Base-by-base conservation (phyloP, 73 alveolate species). In the Tetrahymena thermophila region DNA sequence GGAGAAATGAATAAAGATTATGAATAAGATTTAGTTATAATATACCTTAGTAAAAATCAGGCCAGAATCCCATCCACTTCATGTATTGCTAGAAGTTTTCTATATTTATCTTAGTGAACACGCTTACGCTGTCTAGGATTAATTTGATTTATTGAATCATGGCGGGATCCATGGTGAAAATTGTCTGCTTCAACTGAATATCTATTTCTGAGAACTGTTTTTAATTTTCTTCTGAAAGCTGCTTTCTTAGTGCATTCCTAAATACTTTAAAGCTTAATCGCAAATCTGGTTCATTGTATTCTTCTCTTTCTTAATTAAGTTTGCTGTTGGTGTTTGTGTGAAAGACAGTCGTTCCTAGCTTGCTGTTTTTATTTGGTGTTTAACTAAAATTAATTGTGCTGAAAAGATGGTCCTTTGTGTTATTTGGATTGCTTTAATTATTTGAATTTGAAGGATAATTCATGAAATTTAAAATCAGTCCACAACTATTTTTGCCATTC, bases 31-130 rank as follows among this genome's bases (percentile, higher is more conserved):
- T 56, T 56, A 14, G 4, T 6, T 9, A 19, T 9, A 4, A 71
- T 0, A 1, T 71, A 71, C 89, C 89, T 71, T 71, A 25, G 11
- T 71, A 71, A 71, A 71, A 71, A n/a, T 71, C 89, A 28, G 89
- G 89, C 89, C 89, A 71, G 89, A 71, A 71, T 7, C 89, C 89
- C 89, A 71, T 71, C 89, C 89, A 71, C 31, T 71, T 71, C 89
- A 71, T 71, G 17, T 71, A 71, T 71, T 71, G 31, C 40, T 71
- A n/a, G 37, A 71, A 71, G 31, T n/a, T 71, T 1, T 31, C 37
- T 9, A 71, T 71, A 71, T 71, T 71, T 19, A 71, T 71, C 6
- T 71, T 71, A 0, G 89, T 71, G 89, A 71, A 71, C 8, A 71
- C 89, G 17, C 42, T 71, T 19, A 71, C 89, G 37, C 89, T 71